phyloP scores from a whole-genome alignment of 2,329 filamentous ascomycete genomes.

The Chaetomiaceae sp. region DNA sequence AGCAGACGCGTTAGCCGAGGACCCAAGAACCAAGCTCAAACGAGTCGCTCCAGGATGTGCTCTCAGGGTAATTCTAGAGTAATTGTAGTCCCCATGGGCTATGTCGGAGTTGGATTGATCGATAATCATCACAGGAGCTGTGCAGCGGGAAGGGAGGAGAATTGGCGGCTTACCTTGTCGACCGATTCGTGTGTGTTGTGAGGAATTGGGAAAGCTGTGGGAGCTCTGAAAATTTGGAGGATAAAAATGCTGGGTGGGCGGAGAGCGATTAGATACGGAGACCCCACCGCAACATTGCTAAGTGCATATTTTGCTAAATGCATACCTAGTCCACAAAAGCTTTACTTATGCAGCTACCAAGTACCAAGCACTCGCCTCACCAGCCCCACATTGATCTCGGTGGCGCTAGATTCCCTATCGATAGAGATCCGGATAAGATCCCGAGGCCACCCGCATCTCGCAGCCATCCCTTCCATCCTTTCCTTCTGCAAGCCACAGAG shows the following conservation, averaged over 20 bases:
- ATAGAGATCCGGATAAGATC: slow-evolving; percentile 23
- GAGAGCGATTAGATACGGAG: slow-evolving; percentile 22
- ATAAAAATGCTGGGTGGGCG: slow-evolving; percentile 18
- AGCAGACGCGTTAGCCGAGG: slow-evolving; percentile 20
- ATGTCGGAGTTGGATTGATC: slow-evolving; percentile 63
- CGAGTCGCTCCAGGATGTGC: slow-evolving; percentile 30
- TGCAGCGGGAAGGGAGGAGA: slow-evolving; percentile 1
- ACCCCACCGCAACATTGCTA: no score
- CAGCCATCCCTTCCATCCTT: slow-evolving; percentile 4
- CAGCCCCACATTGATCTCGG: not conserved
- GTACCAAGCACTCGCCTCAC: not conserved
- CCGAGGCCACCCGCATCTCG: slow-evolving; percentile 22
- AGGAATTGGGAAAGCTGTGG: slow-evolving; percentile 22
- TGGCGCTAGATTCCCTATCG: no score
- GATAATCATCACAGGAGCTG: slow-evolving; percentile 43
- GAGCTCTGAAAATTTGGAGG: slow-evolving; percentile 24
- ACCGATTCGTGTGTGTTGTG: slow-evolving; percentile 16
- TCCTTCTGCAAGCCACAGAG: not conserved
- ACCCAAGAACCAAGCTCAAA: slow-evolving; percentile 10
- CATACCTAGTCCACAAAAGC: no score
- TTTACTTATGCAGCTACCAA: not conserved
- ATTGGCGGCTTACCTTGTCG: slow-evolving; percentile 29
- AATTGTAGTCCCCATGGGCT: slow-evolving; percentile 50
- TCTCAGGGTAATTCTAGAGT: slow-evolving; percentile 56
- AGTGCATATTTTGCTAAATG: not conserved